These are phyloP conservation scores for Dalbergia oliveri DNA, from an alignment of 306 rosid genomes.

Conservation along the genomic window DNA sequence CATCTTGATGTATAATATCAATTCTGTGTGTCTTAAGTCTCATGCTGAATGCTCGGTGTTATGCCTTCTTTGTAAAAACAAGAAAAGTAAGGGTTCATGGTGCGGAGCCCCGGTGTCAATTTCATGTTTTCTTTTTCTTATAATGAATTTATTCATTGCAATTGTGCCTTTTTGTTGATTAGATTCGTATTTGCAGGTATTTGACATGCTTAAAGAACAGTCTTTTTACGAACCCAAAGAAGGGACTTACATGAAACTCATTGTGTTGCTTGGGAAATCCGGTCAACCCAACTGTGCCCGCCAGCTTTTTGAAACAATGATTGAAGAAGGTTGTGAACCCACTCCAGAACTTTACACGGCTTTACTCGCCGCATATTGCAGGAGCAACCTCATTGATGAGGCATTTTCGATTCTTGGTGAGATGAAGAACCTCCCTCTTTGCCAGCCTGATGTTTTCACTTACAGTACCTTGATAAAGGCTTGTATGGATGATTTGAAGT, in stretches of 20 bases:
- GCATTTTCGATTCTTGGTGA: slow-evolving; percentile 71
- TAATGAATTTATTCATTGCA: slow-evolving; percentile 15
- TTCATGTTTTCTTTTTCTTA: slow-evolving; percentile 2
- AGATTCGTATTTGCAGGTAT: slow-evolving; percentile 62
- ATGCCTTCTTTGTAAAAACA: too few relatives aligned
- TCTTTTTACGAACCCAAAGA: slow-evolving; percentile 91
- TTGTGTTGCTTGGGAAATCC: slow-evolving; percentile 85
- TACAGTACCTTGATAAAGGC: slow-evolving; percentile 84
- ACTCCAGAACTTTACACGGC: slow-evolving; percentile 88
- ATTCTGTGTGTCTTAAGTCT: too few relatives aligned
- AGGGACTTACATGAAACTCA: slow-evolving; percentile 94
- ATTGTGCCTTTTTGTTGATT: slow-evolving; percentile 22
- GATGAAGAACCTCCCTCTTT: slow-evolving; percentile 83
- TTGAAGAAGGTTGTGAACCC: slow-evolving; percentile 80
- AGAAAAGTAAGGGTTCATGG: background rate
- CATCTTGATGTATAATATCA: too few relatives aligned
- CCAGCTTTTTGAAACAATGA: slow-evolving; percentile 77
- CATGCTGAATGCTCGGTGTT: too few relatives aligned
- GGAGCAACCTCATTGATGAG: slow-evolving; percentile 74
- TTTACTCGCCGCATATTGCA: slow-evolving; percentile 82
- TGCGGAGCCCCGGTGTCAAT: slow-evolving; percentile 5
- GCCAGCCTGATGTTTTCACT: slow-evolving; percentile 97
- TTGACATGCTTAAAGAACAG: slow-evolving; percentile 92
- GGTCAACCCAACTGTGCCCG: slow-evolving; percentile 82
- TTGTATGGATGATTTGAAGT: slow-evolving; percentile 75